phyloP scores from a whole-genome alignment of 2,329 filamentous ascomycete species.

The Aspergillus latus region DNA sequence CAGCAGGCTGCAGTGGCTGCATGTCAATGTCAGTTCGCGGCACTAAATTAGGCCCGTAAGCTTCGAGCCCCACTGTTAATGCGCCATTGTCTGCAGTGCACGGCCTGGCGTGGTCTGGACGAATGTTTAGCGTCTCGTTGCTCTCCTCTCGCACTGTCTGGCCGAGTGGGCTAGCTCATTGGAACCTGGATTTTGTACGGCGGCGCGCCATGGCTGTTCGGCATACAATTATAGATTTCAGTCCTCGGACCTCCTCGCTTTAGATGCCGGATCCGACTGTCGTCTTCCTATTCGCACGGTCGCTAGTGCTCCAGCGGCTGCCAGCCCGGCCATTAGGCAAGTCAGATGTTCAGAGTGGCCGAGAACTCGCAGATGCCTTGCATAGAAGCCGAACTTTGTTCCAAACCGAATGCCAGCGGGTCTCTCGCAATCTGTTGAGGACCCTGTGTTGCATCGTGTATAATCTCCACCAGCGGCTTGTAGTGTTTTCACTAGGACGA shows the following conservation, averaged over 20 bases:
- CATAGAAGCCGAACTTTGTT: slow-evolving; percentile 13
- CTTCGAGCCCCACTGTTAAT: slow-evolving; percentile 13
- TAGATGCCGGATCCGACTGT: slow-evolving; percentile 8
- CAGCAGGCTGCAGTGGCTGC: slow-evolving; percentile 11
- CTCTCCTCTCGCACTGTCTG: slow-evolving; percentile 3
- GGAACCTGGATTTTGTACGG: background rate
- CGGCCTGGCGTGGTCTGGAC: slow-evolving; percentile 16
- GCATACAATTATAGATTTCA: slow-evolving; percentile 3
- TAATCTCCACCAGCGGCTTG: background rate
- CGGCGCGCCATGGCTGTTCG: background rate
- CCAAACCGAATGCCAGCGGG: background rate
- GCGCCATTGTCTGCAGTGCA: slow-evolving; percentile 11
- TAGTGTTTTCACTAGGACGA: background rate
- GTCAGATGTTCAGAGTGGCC: slow-evolving; percentile 7
- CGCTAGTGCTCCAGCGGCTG: background rate
- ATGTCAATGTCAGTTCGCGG: slow-evolving; percentile 14
- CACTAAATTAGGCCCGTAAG: slow-evolving; percentile 15
- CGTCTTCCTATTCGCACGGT: background rate
- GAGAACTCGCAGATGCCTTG: slow-evolving; percentile 8
- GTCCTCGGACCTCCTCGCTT: background rate
- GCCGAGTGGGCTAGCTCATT: background rate
- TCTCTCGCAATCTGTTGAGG: background rate
- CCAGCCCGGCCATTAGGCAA: slow-evolving; percentile 1
- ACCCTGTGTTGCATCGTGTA: background rate
- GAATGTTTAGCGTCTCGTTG: slow-evolving; percentile 4